Evolutionary conservation across 768 basidiomycete genomes (phyloP), one percentile per base, ranked within the genome.

Genomic region (Arthromyces matolae): DNA sequence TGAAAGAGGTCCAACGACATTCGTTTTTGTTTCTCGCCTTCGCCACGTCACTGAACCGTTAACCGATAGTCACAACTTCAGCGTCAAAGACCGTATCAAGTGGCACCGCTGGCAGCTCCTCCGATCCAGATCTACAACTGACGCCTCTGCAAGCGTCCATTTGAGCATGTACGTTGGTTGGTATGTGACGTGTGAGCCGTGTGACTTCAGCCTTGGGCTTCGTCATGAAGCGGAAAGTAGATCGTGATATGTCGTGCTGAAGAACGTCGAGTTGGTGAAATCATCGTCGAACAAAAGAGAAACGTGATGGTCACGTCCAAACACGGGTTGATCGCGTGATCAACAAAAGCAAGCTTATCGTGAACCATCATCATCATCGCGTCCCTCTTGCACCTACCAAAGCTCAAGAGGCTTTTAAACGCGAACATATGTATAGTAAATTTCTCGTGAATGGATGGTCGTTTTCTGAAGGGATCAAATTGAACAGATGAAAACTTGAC

Each of bases 31-130:
- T 66, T 79, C 84, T 83, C 3, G 77, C 71, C 39, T 73, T 71
- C 18, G 62, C 65, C 42, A 75, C 51, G 47, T 83, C 81, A 18
- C 81, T 75, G 65, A 77, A 70, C 76, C 78, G 82, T 53, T 83
- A 84, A n/a, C 80, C 71, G 51, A 79, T 25, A 3, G 65, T 64
- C 13, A 75, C 74, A 13, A 80, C 68, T 10, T 60, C 77, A 77
- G 58, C 73, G 5, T 81, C 80, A 54, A 83, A 81, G 4, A 70
- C 41, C 4, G 82, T 82, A 59, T 84, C 78, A 20, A 84, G 58
- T n/a, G 81, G 52, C 2, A 83, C 81, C 0, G 81, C 81, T 1
- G 81, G 81, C 82, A 81, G 84, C 55, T 83, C 82, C 44, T 75
- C n/a, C n/a, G n/a, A n/a, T 71, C 76, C 79, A 83, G 9, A 83